phyloP scores from a whole-genome alignment of 2,329 filamentous ascomycete species.

The Xylaria digitata region DNA sequence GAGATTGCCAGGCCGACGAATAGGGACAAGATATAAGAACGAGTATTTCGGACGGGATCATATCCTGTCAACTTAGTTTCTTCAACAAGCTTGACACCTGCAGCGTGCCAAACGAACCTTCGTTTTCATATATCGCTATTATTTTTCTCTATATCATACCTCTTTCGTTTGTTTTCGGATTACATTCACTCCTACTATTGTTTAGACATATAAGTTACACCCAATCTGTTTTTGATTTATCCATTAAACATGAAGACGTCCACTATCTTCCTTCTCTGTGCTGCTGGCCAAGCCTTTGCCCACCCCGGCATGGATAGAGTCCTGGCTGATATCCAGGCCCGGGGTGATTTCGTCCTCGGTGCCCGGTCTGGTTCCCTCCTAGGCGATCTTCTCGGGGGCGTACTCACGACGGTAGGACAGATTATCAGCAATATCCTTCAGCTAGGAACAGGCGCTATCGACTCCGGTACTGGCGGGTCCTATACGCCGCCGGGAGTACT shows the following conservation, averaged over 20 bases:
- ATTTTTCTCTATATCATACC: not conserved
- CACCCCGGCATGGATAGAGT: slow-evolving; percentile 44
- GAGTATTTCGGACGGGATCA: not conserved
- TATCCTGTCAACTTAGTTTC: not conserved
- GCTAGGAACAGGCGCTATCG: slow-evolving; percentile 36
- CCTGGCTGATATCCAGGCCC: slow-evolving; percentile 45
- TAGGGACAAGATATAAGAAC: slow-evolving; percentile 25
- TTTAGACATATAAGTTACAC: not conserved
- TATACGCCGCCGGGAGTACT: slow-evolving; percentile 43
- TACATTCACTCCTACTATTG: not conserved
- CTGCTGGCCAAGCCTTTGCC: slow-evolving; percentile 37
- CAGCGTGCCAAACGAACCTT: not conserved
- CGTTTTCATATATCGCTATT: not conserved
- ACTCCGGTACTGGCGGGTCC: slow-evolving; percentile 8
- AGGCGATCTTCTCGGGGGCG: slow-evolving; percentile 40
- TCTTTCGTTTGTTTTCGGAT: not conserved
- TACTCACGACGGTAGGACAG: slow-evolving; percentile 36
- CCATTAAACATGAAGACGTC: slow-evolving; percentile 41
- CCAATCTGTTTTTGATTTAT: not conserved
- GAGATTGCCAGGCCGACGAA: not conserved
- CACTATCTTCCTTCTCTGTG: slow-evolving; percentile 33
- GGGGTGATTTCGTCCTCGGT: slow-evolving; percentile 35
- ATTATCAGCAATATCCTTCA: slow-evolving; percentile 44
- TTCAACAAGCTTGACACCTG: not conserved
- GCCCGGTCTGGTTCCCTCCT: slow-evolving; percentile 41